Conservation (phyloP, 1,284 basidiomycete genomes). For the Tilletiaria anomala region DNA sequence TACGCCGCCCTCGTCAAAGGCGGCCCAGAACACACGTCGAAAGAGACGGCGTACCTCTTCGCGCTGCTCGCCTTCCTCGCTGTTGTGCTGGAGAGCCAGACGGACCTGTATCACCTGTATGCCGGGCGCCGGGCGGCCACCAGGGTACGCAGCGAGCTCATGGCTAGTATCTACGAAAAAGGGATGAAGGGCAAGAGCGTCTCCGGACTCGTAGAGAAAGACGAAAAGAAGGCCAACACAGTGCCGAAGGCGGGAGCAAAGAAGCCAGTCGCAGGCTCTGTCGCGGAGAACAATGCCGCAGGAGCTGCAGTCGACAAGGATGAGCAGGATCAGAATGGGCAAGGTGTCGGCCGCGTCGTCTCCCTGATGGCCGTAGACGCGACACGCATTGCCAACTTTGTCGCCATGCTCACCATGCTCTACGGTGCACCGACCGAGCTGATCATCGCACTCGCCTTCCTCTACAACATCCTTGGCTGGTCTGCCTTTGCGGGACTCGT, state of each 20-base stretch:
- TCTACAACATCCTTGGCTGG: conserved; percentile 26
- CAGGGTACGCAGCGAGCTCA: conserved; percentile 57
- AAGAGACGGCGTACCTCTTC: conserved; percentile 14
- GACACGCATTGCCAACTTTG: conserved; percentile 4
- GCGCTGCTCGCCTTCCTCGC: conserved; percentile 11
- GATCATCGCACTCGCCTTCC: conserved; percentile 13
- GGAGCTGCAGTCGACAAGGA: no score
- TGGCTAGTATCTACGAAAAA: conserved; percentile 75
- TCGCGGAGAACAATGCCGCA: no score
- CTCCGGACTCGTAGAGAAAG: conserved; percentile 53
- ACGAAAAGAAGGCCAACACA: conserved; percentile 6
- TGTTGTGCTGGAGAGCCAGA: conserved; percentile 12
- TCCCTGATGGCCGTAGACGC: conserved; percentile 15
- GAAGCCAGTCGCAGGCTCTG: no score
- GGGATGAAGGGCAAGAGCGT: conserved; percentile 70
- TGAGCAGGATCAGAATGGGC: no score
- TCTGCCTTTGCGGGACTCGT: conserved; percentile 18
- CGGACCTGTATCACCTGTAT: conserved; percentile 64
- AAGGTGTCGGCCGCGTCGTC: conserved; percentile 14
- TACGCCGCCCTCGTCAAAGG: no score
- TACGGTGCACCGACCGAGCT: conserved; percentile 17
- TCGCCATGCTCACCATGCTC: conserved; percentile 7
- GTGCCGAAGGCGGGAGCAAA: not conserved
- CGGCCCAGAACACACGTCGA: not conserved
- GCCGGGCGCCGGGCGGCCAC: conserved; percentile 52